A percentile compares a stretch with the other conserved stretches of the same genome.
phyloP scores from a whole-genome alignment of 352 stramenopile genomes.

The Phytophthora meadii region DNA sequence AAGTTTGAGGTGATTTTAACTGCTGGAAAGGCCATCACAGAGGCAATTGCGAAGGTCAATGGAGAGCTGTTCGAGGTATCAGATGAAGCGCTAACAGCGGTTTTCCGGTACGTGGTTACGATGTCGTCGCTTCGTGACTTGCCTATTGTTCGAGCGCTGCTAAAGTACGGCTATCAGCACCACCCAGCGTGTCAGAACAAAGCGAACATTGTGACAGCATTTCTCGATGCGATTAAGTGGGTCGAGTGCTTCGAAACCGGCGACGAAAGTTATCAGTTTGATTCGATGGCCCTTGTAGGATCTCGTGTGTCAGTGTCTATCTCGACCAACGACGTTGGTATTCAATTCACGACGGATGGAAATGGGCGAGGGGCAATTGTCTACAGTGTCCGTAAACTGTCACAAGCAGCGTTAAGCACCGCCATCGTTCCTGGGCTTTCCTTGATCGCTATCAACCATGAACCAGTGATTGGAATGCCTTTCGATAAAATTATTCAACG shows the following conservation, averaged over 20 bases:
- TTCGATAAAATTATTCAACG: slow-evolving; percentile 79
- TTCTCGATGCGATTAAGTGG: slow-evolving; percentile 84
- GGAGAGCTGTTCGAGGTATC: slow-evolving; percentile 66
- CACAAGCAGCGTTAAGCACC: slow-evolving; percentile 78
- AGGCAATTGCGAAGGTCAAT: slow-evolving; percentile 61
- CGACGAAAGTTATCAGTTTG: slow-evolving; percentile 44
- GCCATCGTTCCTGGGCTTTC: slow-evolving; percentile 74
- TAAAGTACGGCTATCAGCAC: slow-evolving; percentile 69
- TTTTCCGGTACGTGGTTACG: slow-evolving; percentile 78
- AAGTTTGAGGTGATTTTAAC: slow-evolving; percentile 82
- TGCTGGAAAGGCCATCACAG: slow-evolving; percentile 55
- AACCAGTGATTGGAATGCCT: slow-evolving; percentile 80
- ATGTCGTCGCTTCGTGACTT: slow-evolving; percentile 71
- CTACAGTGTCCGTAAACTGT: slow-evolving; percentile 78
- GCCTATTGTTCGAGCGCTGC: slow-evolving; percentile 49
- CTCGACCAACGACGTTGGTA: slow-evolving; percentile 83
- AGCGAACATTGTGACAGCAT: slow-evolving; percentile 57
- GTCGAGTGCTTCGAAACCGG: slow-evolving; percentile 64
- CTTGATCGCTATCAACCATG: slow-evolving; percentile 85
- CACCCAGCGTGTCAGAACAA: slow-evolving; percentile 82
- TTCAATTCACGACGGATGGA: slow-evolving; percentile 83
- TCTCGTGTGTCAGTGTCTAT: slow-evolving; percentile 79
- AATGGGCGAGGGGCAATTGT: slow-evolving; percentile 83
- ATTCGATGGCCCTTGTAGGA: slow-evolving; percentile 56
- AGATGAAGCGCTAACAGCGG: slow-evolving; percentile 60